phyloP scores from a whole-genome alignment of 2,329 filamentous ascomycete species.

The Colletotrichum tanaceti region DNA sequence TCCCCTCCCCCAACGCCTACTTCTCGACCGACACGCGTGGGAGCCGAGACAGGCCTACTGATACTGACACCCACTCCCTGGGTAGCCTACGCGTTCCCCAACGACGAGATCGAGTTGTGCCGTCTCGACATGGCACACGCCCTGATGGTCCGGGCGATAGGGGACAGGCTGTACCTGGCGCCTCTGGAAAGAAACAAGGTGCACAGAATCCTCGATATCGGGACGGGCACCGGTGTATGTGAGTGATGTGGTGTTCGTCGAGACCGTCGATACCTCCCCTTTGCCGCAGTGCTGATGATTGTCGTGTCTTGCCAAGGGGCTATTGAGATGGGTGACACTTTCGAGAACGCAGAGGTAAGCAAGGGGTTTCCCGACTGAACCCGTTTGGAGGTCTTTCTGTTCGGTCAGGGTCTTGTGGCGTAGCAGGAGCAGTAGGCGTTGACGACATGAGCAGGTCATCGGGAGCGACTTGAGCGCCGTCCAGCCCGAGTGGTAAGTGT shows the following conservation, averaged over 20 bases:
- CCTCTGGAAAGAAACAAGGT: constrained; percentile 18
- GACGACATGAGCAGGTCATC: constrained; percentile 9
- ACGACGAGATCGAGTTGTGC: background rate
- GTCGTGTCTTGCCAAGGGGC: constrained; percentile 10
- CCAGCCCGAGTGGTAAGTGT: constrained; percentile 42
- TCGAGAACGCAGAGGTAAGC: constrained; percentile 16
- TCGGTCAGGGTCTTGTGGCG: background rate
- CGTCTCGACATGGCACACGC: constrained; percentile 14
- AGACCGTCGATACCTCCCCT: background rate
- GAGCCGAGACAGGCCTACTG: too few relatives aligned
- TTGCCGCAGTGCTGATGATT: background rate
- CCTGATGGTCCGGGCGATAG: constrained; percentile 15
- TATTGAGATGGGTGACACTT: constrained; percentile 24
- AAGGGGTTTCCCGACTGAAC: too few relatives aligned
- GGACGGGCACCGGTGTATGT: constrained; percentile 72
- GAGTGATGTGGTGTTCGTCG: background rate
- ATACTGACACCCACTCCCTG: too few relatives aligned
- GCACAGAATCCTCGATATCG: constrained; percentile 64
- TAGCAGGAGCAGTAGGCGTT: background rate
- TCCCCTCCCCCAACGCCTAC: too few relatives aligned
- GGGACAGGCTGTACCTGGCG: background rate
- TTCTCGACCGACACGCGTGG: too few relatives aligned
- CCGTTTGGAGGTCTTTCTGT: too few relatives aligned
- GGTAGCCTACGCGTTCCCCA: background rate
- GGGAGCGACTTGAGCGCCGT: constrained; percentile 31